These are phyloP conservation scores for Fusarium succisae DNA, from an alignment of 2,329 filamentous ascomycete species.

Conservation along the genomic window DNA sequence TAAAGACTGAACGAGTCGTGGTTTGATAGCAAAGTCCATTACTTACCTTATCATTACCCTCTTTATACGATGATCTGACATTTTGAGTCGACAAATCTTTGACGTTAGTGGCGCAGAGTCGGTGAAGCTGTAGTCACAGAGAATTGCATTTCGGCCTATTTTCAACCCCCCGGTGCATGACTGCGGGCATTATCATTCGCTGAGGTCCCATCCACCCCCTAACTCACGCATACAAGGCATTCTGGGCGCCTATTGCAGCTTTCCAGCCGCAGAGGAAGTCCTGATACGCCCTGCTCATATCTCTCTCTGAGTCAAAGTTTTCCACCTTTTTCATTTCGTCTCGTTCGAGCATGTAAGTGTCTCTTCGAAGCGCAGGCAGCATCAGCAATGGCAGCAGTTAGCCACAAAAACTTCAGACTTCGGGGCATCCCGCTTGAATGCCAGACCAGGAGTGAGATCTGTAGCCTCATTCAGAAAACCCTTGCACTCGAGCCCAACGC, in stretches of 20 bases:
- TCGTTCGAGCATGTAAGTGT: not conserved
- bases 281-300: not conserved
- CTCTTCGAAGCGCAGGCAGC: not conserved
- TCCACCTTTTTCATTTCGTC: accelerated
- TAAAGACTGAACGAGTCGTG: not conserved
- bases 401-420: not conserved
- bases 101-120: not conserved
- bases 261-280: not conserved
- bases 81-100: not conserved
- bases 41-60: too few species aligned
- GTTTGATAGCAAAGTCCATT: not conserved
- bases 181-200: not conserved
- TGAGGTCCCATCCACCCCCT: not conserved
- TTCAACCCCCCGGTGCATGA: not conserved
- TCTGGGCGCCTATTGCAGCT: not conserved
- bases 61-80: not conserved
- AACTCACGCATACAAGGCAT: not conserved
- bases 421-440: not conserved
- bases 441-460: not conserved
- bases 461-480: not conserved
- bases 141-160: not conserved
- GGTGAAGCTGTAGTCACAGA: not conserved
- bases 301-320: not conserved
- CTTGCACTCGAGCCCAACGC: not conserved
- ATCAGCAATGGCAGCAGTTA: not conserved